A percentile compares a stretch with the other conserved stretches of the same genome.
phyloP scores from a whole-genome alignment of 2,329 filamentous ascomycete species.

The Lachnellula occidentalis region DNA sequence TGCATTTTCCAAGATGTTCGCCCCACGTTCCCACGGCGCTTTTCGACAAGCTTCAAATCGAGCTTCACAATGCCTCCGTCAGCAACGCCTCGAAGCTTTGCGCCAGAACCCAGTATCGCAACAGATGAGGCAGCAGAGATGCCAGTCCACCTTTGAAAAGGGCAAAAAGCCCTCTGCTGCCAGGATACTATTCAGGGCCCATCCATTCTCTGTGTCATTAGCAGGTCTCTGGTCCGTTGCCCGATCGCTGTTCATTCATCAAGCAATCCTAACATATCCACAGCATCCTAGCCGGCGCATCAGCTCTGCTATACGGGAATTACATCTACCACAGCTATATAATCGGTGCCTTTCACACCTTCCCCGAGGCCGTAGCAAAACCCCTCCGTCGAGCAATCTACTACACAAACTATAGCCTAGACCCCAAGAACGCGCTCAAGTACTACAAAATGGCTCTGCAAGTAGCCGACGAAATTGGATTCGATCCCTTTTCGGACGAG shows the following conservation, averaged over 20 bases:
- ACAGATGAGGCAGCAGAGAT: slow-evolving; percentile 24
- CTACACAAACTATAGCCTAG: slow-evolving; percentile 71
- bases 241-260: background rate
- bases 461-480: slow-evolving; percentile 63
- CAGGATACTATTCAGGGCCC: slow-evolving; percentile 22
- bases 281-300: slow-evolving; percentile 26
- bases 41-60: slow-evolving; percentile 17
- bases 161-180: slow-evolving; percentile 5
- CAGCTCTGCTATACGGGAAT: slow-evolving; percentile 25
- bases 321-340: slow-evolving; percentile 31
- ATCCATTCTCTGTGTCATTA: slow-evolving; percentile 27
- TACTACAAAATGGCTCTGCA: slow-evolving; percentile 78
- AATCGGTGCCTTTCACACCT: slow-evolving; percentile 44
- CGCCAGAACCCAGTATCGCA: slow-evolving; percentile 16
- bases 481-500: slow-evolving; percentile 89
- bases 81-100: slow-evolving; percentile 18
- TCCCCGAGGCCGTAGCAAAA: slow-evolving; percentile 66
- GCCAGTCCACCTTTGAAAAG: slow-evolving; percentile 18
- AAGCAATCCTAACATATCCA: background rate
- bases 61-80: slow-evolving; percentile 25
- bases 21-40: slow-evolving; percentile 17
- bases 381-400: slow-evolving; percentile 80
- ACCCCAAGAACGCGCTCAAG: slow-evolving; percentile 71
- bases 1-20: slow-evolving; percentile 20
- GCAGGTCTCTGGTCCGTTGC: slow-evolving; percentile 23